phyloP scores from a whole-genome alignment of 345 rosid genomes.

The Garcia nutans region DNA sequence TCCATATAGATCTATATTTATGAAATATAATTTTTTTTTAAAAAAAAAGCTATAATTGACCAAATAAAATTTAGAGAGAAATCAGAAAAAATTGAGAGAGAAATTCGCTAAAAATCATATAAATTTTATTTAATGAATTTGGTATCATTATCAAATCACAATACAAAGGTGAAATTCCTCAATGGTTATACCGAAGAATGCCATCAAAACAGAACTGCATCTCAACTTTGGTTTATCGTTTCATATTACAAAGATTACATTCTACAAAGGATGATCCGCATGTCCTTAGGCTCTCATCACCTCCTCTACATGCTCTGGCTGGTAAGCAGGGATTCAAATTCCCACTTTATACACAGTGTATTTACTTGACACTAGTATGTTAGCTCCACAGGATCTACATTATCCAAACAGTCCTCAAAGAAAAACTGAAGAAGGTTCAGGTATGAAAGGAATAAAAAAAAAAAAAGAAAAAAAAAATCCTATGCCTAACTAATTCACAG shows the following conservation, averaged over 20 bases:
- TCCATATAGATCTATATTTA: no score
- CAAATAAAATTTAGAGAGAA: no score
- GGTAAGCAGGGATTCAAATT: background rate
- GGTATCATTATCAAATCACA: no score
- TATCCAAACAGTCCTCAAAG: background rate
- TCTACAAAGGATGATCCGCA: background rate
- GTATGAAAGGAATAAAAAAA: background rate
- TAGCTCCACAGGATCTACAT: background rate
- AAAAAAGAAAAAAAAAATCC: background rate
- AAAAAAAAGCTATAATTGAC: no score
- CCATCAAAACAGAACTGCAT: background rate
- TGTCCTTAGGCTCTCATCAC: background rate
- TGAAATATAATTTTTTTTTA: no score
- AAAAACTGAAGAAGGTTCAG: background rate
- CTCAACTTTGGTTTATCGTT: background rate
- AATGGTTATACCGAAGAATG: background rate
- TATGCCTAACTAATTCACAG: background rate
- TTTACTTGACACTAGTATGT: background rate
- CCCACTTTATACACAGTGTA: background rate
- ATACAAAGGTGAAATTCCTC: no score
- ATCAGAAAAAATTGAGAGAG: no score
- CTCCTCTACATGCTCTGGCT: background rate
- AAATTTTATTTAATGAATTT: no score
- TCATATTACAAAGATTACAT: constrained; percentile 6
- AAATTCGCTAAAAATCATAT: no score